Percentiles rank a stretch among this genome's conserved stretches.
Conservation (phyloP, 768 basidiomycete species). For the Trametes cingulata region DNA sequence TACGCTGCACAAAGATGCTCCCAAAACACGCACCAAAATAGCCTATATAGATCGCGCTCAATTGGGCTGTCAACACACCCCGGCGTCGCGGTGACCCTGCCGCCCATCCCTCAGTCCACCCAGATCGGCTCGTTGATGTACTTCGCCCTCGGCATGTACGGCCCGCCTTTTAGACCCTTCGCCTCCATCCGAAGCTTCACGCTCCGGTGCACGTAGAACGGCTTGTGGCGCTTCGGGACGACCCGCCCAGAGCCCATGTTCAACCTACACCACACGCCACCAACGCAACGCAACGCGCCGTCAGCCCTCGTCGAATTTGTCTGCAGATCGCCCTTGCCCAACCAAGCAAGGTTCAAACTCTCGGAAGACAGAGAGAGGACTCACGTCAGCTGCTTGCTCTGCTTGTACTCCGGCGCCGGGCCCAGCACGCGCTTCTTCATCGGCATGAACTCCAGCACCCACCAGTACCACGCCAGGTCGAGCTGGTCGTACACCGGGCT, state of each 20-base stretch:
- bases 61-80: too few species aligned
- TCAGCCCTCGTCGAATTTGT: not conserved
- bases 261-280: constrained; percentile 21
- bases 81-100: too few species aligned
- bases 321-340: too few species aligned
- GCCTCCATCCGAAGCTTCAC: constrained; percentile 31
- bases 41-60: too few species aligned
- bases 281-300: too few species aligned
- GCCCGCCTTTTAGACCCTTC: constrained; percentile 24
- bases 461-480: constrained; percentile 49
- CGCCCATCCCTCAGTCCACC: constrained; percentile 23
- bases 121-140: constrained; percentile 13
- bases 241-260: constrained; percentile 24
- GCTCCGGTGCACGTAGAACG: constrained; percentile 28
- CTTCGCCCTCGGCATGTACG: constrained; percentile 34
- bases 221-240: constrained; percentile 9
- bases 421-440: constrained; percentile 29
- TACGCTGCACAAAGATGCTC: too few species aligned
- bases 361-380: not conserved
- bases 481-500: constrained; percentile 60
- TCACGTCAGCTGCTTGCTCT: constrained; percentile 15
- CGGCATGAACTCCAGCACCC: constrained; percentile 59
- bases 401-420: constrained; percentile 19
- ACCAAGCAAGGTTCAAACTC: constrained; percentile 12
- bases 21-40: not conserved